phyloP scores from a whole-genome alignment of 139 green algal genomes.

The Coccomyxa sp. region DNA sequence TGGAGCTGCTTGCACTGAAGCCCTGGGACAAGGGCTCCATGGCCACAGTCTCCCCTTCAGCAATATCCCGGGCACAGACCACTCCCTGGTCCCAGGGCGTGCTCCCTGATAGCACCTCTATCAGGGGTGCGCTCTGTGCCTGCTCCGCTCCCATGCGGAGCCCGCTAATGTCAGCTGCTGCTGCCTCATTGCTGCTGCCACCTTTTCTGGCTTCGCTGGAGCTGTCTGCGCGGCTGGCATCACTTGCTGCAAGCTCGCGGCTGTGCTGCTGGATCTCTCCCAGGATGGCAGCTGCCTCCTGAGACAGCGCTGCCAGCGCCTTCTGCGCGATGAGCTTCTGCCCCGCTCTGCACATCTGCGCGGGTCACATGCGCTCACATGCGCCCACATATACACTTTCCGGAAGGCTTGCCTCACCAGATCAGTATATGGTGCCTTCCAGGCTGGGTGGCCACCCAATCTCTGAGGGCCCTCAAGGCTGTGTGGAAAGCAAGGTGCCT shows the following conservation, averaged over 20 bases:
- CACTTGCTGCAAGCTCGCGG: neutral
- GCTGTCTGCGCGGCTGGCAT: neutral
- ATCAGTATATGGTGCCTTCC: too few relatives aligned
- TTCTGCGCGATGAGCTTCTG: constrained; percentile 12
- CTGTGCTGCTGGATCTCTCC: neutral
- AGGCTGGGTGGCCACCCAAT: too few relatives aligned
- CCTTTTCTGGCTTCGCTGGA: neutral
- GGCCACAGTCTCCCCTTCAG: neutral
- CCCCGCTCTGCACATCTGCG: constrained; percentile 4
- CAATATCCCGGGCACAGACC: neutral
- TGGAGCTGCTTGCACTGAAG: neutral
- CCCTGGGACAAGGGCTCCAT: neutral
- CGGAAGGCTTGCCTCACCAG: too few relatives aligned
- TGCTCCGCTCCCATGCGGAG: too few relatives aligned
- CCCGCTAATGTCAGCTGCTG: too few relatives aligned
- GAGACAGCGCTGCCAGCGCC: neutral
- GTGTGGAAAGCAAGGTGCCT: too few relatives aligned
- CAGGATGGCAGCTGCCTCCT: neutral
- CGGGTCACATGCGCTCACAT: too few relatives aligned
- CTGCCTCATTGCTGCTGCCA: neutral
- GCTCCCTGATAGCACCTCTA: neutral
- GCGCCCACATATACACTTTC: neutral
- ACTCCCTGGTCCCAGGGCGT: neutral
- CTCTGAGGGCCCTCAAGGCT: too few relatives aligned
- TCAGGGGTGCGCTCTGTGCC: too few relatives aligned